These are phyloP conservation scores for Colletotrichum ledebouriae DNA, from an alignment of 2,329 filamentous ascomycete genomes.

Conservation along the genomic window DNA sequence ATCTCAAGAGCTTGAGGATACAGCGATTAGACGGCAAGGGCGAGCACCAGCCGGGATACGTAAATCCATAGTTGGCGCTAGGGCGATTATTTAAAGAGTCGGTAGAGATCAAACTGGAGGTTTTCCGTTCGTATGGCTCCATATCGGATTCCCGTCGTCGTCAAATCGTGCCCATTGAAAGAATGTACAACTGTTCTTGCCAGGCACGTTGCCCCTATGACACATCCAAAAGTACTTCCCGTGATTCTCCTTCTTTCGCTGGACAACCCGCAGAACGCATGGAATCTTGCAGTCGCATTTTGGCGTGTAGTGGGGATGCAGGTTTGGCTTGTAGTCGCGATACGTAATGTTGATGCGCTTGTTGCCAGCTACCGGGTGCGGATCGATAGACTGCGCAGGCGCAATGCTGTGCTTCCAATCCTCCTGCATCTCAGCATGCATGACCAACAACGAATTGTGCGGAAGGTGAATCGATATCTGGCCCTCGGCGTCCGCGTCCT, in stretches of 20 bases:
- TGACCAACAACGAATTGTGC: conserved; percentile 92
- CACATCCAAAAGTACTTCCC: conserved; percentile 97
- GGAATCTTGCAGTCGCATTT: conserved; percentile 81
- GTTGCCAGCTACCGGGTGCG: conserved; percentile 85
- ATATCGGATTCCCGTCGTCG: conserved; percentile 84
- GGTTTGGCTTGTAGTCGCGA: conserved; percentile 81
- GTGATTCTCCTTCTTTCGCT: conserved; percentile 80
- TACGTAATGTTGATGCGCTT: conserved; percentile 95
- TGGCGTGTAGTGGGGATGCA: conserved; percentile 84
- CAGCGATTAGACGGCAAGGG: conserved; percentile 48
- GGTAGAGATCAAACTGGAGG: conserved; percentile 4
- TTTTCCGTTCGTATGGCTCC: conserved; percentile 52
- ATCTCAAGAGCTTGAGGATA: conserved; percentile 49
- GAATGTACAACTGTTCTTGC: conserved; percentile 77
- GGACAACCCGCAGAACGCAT: conserved; percentile 80
- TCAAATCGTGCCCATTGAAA: conserved; percentile 92
- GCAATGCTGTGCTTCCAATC: conserved; percentile 93
- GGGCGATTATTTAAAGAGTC: neutral
- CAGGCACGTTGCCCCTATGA: conserved; percentile 79
- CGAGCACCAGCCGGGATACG: conserved; percentile 51
- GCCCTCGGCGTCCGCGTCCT: conserved; percentile 75
- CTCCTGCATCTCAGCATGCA: conserved; percentile 99
- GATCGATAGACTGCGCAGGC: conserved; percentile 81
- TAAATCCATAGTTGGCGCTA: conserved; percentile 53
- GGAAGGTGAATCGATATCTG: conserved; percentile 95